Base-by-base conservation (phyloP, 1,284 basidiomycete species). In the Mrakiaceae sp. region DNA sequence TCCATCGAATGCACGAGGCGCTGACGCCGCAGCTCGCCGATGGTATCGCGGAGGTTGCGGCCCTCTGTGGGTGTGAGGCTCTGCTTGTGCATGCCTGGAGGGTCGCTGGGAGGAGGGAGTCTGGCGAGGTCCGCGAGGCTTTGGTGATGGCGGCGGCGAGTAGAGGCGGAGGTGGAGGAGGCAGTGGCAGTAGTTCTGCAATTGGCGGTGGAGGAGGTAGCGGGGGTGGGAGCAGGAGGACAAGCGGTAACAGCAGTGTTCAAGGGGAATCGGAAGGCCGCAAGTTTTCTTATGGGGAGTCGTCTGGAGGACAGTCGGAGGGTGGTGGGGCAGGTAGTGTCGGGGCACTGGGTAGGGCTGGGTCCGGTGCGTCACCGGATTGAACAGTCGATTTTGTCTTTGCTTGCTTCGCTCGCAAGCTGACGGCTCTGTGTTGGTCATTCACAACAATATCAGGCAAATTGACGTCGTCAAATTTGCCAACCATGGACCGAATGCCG, bases 1-100 rank as follows among this genome's bases (percentile, higher is more conserved):
- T 87, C 68, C 93, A 98, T 74, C 90, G 91, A 0, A 88, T 97
- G 83, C 94, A 98, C 72, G 83, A 86, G 47, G 83, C 87, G 14
- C 76, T 97, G 40, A 88, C 87, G 52, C 88, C 88, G 68, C 82
- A 84, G 7, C 89, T 87, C 7, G 89, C 88, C 11, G 88, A 94
- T 8, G 89, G 88, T 52, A 87, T 96, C 42, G 94, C 95, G 74
- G 92, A 95, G 73, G 90, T 95, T 5, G 91, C 93, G 5, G 92
- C 91, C 1, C 79, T 96, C 8, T 93, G 91, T 72, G 88, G 85
- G 70, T 89, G 88, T 74, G 84, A 89, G 69, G 88, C 87, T 71
- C 78, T 97, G 62, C 90, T 95, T 72, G 91, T 95, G 69, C 81
- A 91, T 51, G 87, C 87, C 5, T 74, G 89, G 63, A 87, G 86